Conservation (phyloP, 164 flowering plant species). For the Magnolia kwangsiensis region DNA sequence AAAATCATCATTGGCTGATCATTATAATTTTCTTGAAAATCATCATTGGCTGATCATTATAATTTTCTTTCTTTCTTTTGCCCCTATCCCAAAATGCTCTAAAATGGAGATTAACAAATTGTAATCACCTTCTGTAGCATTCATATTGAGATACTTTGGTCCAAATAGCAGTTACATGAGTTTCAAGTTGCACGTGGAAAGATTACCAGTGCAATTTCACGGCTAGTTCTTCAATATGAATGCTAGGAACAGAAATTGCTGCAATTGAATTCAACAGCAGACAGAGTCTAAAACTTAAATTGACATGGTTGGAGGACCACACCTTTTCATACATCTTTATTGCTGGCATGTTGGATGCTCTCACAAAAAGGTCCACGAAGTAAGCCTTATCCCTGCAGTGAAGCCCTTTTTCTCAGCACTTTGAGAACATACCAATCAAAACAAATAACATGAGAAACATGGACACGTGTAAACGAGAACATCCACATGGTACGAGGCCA, state of each 20-base stretch:
- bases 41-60: too few relatives aligned
- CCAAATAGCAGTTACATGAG: too few relatives aligned
- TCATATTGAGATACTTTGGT: too few relatives aligned
- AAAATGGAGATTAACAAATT: too few relatives aligned
- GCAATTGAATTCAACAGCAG: not conserved
- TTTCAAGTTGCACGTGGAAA: not conserved
- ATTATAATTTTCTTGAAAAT: too few relatives aligned
- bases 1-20: too few relatives aligned
- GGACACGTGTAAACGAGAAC: not conserved
- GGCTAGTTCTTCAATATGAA: not conserved
- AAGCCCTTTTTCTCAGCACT: constrained; percentile 9
- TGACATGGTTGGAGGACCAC: constrained; percentile 11
- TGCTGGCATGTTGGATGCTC: constrained; percentile 91
- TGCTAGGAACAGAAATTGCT: not conserved
- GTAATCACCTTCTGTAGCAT: too few relatives aligned
- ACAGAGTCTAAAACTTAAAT: not conserved
- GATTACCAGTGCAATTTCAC: not conserved
- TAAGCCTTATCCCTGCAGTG: constrained; percentile 81
- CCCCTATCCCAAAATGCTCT: too few relatives aligned
- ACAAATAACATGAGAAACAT: not conserved
- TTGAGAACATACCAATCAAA: not conserved
- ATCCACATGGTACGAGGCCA: not conserved
- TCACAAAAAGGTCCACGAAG: constrained; percentile 92
- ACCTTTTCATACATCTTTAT: constrained; percentile 99
- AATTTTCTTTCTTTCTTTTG: too few relatives aligned